Evolutionary conservation across 495 filamentous ascomycete species (phyloP).

Genomic region (Umbilicaria muhlenbergii): DNA sequence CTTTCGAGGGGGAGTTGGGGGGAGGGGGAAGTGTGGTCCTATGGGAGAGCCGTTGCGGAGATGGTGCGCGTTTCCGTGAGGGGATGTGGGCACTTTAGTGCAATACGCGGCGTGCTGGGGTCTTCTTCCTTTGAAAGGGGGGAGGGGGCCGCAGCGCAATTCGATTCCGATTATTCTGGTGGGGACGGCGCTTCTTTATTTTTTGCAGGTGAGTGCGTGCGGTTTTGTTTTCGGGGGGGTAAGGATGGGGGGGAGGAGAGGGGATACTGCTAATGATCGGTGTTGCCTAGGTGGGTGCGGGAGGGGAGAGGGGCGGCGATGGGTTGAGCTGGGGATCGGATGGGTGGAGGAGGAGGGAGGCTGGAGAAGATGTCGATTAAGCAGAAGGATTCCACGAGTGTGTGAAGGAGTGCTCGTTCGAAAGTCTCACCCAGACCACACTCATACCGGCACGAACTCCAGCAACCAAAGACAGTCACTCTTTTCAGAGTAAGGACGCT

Average conservation of each 20-base stretch:
- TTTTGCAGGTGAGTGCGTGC: conserved; percentile 48
- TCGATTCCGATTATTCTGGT: conserved; percentile 98
- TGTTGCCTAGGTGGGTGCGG: conserved; percentile 26
- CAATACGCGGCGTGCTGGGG: conserved; percentile 88
- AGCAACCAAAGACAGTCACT: no score
- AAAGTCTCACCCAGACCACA: no score
- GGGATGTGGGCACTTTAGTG: conserved; percentile 74
- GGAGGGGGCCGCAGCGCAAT: conserved; percentile 49
- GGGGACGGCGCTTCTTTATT: conserved; percentile 62
- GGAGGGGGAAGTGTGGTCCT: conserved; percentile 28
- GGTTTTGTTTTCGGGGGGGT: background rate
- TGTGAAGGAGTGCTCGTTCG: no score
- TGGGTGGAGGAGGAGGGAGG: conserved; percentile 15
- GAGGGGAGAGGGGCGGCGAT: conserved; percentile 7
- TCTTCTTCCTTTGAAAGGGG: conserved; percentile 18
- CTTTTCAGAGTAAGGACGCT: no score
- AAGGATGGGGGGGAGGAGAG: background rate
- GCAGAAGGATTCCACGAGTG: no score
- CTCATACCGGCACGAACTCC: no score
- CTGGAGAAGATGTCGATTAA: no score
- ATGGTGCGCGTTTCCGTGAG: conserved; percentile 48
- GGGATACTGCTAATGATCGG: conserved; percentile 34
- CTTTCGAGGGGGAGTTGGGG: conserved; percentile 17
- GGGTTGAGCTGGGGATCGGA: conserved; percentile 8
- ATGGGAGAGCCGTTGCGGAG: conserved; percentile 88